Evolutionary conservation across 768 basidiomycete genomes (phyloP), one percentile per base, ranked within the genome.

Genomic region (Collybia mongolica): DNA sequence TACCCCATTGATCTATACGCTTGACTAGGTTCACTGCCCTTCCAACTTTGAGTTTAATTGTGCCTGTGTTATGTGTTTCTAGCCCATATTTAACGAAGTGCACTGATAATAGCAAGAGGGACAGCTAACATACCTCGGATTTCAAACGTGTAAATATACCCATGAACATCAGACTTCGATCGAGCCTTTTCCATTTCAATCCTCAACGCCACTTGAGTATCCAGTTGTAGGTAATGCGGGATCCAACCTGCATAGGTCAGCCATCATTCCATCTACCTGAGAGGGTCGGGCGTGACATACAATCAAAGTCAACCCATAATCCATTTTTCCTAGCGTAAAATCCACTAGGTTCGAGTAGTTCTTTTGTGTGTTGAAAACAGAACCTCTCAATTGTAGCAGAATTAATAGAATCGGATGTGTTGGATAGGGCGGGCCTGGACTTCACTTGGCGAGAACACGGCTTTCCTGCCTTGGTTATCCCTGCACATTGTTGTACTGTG

Each of bases 81-180:
- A 14, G 3, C 28, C 35, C 18, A 26, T 18, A n/a, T 3, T 42
- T 28, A 39, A 40, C 3, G 38, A 4, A 42, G 24, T 39, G 20
- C 28, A 39, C 36, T 6, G 26, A 9, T 52, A 6, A 29, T 18
- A 5, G 5, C n/a, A 39, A 14, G 41, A 5, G 39, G 18, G 15
- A n/a, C 26, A 23, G 35, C 37, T 23, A 42, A 56, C 64, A 39
- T 62, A 88, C 88, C 86, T 63, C 82, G 76, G 49, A 93, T 86
- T 64, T 92, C 86, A 62, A 86, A 93, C 0, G 82, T 80, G 56
- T 93, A 93, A 44, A 93, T 92, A 58, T 88, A 91, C 0, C 91
- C 91, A 4, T 78, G 71, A 17, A 74, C 77, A 55, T 93, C 90
- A 7, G 79, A 75, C 2, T 59, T 50, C 3, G 87, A 80, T 3